Evolutionary conservation across 176 grass and related monocot species (phyloP).

Genomic region (Oryza officinalis): DNA sequence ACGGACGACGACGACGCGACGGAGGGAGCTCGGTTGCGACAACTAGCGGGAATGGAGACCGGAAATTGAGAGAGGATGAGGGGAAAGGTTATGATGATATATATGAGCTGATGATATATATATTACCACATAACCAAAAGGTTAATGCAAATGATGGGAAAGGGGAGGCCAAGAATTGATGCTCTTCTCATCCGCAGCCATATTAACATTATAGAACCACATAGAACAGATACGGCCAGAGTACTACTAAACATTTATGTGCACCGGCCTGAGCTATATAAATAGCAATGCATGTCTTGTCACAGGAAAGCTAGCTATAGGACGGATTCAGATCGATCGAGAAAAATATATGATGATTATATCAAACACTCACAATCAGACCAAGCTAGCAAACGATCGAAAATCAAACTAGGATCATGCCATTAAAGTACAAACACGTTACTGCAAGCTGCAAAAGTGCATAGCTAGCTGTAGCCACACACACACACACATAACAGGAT

Average conservation of each 20-base stretch:
- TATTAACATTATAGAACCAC: slow-evolving; percentile 31
- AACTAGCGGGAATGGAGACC: too few relatives aligned
- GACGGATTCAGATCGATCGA: slow-evolving; percentile 17
- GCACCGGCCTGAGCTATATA: slow-evolving; percentile 10
- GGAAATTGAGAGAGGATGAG: too few relatives aligned
- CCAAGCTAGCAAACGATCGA: background rate
- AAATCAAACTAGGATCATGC: background rate
- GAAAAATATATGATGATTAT: background rate
- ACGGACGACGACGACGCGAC: too few relatives aligned
- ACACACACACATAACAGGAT: slow-evolving; percentile 23
- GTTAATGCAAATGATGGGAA: slow-evolving; percentile 21
- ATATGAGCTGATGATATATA: slow-evolving; percentile 32
- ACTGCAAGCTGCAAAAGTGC: slow-evolving; percentile 25
- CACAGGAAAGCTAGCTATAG: slow-evolving; percentile 16
- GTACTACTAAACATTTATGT: background rate
- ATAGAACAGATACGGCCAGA: slow-evolving; percentile 7
- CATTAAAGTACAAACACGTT: slow-evolving; percentile 11
- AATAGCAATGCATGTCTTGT: slow-evolving; percentile 26
- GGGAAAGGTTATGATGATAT: too few relatives aligned
- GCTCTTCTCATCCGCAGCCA: slow-evolving; percentile 43
- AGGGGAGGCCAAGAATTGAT: slow-evolving; percentile 41
- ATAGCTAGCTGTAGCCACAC: slow-evolving; percentile 17
- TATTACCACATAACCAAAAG: slow-evolving; percentile 46
- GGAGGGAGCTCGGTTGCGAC: too few relatives aligned
- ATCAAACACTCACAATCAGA: background rate